Base-by-base conservation (phyloP, 306 rosid species). In the Psophocarpus tetragonolobus region DNA sequence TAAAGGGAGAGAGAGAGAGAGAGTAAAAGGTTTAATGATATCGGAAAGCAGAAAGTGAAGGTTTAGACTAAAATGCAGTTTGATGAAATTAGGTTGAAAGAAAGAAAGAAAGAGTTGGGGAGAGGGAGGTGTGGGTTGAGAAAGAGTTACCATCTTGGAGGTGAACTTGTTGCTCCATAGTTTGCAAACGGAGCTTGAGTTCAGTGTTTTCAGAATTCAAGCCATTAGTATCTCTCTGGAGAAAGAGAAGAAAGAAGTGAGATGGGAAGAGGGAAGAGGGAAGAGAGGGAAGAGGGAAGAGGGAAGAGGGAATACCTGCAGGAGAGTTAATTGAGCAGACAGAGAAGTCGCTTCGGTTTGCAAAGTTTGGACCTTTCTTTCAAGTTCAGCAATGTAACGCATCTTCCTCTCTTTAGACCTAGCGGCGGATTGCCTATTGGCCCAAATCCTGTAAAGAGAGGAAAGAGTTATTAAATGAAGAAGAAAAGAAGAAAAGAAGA, bases 401-500 rank as follows among this genome's bases (percentile, higher is more conserved):
- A 90, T 94, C 88, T 94, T 94, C 90, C 98, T 87, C 88, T 94
- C 98, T 85, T 94, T 94, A 62, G 98, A 94, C 82, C 98, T 89
- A 5, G 98, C 94, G 80, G 98, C 98, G 44, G 98, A 94, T 87
- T 94, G 98, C 83, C 98, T 92, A 71, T 94, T 94, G 60, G 98
- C 98, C 98, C 98, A 94, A 68, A 94, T 92, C 93, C 98, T 94
- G 82, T n/a, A n/a, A n/a, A n/a, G n/a, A n/a, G n/a, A n/a, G n/a
- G n/a, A n/a, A n/a, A n/a, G n/a, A n/a, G n/a, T n/a, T n/a, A n/a
- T n/a, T n/a, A n/a, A n/a, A n/a, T n/a, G n/a, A n/a, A n/a, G n/a
- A n/a, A n/a, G n/a, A n/a, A n/a, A n/a, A n/a, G n/a, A n/a, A n/a
- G n/a, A n/a, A n/a, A n/a, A n/a, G n/a, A n/a, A n/a, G n/a, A n/a